Evolutionary conservation across 148 eudicot species (phyloP).

Genomic region (Cornus suecica): DNA sequence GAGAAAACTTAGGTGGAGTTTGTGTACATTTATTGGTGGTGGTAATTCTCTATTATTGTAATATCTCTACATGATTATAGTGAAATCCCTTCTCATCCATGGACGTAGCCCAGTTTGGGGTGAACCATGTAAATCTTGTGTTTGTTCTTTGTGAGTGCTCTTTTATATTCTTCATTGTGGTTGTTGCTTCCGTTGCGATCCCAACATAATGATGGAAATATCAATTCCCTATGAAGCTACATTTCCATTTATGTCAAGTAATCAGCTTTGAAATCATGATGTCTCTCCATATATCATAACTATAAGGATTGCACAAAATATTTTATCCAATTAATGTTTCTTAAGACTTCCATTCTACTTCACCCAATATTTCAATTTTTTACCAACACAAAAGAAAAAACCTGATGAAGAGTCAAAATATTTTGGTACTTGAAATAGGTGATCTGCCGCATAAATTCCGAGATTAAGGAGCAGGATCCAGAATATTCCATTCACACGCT

Average conservation of each 20-base stretch:
- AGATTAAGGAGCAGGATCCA: slow-evolving; percentile 92
- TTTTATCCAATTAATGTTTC: background rate
- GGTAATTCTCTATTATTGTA: no score
- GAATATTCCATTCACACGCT: slow-evolving; percentile 80
- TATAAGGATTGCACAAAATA: background rate
- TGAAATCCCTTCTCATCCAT: no score
- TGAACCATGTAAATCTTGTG: no score
- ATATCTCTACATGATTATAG: no score
- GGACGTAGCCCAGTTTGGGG: no score
- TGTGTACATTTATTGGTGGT: no score
- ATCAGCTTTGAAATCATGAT: background rate
- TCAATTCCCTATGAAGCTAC: background rate
- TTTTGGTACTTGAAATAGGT: slow-evolving; percentile 67
- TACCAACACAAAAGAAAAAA: background rate
- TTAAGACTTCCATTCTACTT: background rate
- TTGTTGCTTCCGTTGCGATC: no score
- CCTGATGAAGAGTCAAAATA: slow-evolving; percentile 6
- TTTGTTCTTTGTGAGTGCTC: no score
- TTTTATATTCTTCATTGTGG: no score
- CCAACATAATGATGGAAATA: background rate
- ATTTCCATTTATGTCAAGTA: background rate
- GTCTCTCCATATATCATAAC: background rate
- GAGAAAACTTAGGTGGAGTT: no score
- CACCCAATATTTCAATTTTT: background rate
- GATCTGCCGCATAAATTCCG: slow-evolving; percentile 84